These are phyloP conservation scores for Candida orba DNA, from an alignment of 805 yeast genomes.

Conservation along the genomic window DNA sequence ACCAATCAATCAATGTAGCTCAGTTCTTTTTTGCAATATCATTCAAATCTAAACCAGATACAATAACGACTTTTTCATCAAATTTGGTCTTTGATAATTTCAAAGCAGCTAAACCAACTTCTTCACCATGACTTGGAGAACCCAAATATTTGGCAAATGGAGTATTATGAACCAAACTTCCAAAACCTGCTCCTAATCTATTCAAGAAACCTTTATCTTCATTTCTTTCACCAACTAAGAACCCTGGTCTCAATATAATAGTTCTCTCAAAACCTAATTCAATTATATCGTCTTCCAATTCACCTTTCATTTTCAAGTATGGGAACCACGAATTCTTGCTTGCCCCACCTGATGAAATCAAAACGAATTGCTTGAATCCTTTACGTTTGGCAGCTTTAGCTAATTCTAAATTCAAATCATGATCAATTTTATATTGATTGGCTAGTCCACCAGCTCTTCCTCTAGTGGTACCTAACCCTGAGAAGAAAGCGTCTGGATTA, in stretches of 20 bases:
- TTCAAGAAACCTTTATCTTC: slow-evolving; percentile 32
- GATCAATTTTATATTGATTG: slow-evolving; percentile 64
- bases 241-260: slow-evolving; percentile 74
- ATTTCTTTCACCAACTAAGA: slow-evolving; percentile 57
- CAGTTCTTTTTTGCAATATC: slow-evolving; percentile 6
- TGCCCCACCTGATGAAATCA: slow-evolving; percentile 67
- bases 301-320: slow-evolving; percentile 66
- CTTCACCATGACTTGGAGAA: slow-evolving; percentile 56
- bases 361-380: slow-evolving; percentile 60
- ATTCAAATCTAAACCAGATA: slow-evolving; percentile 24
- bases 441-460: slow-evolving; percentile 68
- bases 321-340: slow-evolving; percentile 46
- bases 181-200: slow-evolving; percentile 25
- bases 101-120: slow-evolving; percentile 55
- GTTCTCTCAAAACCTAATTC: slow-evolving; percentile 62
- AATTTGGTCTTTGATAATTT: slow-evolving; percentile 21
- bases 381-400: slow-evolving; percentile 69
- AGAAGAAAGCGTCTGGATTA: slow-evolving; percentile 35
- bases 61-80: slow-evolving; percentile 23
- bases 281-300: slow-evolving; percentile 60
- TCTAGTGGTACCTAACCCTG: slow-evolving; percentile 72
- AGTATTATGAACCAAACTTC: slow-evolving; percentile 26
- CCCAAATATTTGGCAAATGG: slow-evolving; percentile 25
- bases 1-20: not conserved
- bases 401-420: slow-evolving; percentile 58